phyloP scores from a whole-genome alignment of 345 rosid species.

The Excoecaria agallocha region DNA sequence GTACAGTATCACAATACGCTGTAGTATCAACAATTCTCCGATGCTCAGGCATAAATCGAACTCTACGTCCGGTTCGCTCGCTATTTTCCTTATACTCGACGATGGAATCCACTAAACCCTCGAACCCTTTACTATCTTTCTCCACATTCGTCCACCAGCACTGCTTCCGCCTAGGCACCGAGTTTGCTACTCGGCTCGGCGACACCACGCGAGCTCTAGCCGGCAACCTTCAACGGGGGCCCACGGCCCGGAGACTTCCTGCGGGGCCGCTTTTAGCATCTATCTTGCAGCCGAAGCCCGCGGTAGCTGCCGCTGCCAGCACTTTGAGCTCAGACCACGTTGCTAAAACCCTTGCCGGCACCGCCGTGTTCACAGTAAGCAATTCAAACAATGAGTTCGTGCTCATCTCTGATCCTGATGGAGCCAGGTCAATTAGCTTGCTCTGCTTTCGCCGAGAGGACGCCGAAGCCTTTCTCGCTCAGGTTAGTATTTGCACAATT shows the following conservation, averaged over 20 bases:
- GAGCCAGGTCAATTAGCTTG: conserved; percentile 78
- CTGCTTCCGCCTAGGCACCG: conserved; percentile 54
- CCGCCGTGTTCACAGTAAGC: conserved; percentile 81
- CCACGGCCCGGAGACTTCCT: conserved; percentile 10
- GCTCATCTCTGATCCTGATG: conserved; percentile 83
- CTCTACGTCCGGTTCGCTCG: not conserved
- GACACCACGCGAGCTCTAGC: conserved; percentile 49
- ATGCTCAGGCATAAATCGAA: conserved; percentile 6
- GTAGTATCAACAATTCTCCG: not conserved
- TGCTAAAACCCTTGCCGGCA: conserved; percentile 71
- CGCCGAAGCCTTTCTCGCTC: conserved; percentile 88
- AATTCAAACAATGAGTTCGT: conserved; percentile 91
- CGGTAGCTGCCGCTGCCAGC: conserved; percentile 24
- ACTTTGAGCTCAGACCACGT: conserved; percentile 53
- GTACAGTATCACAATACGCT: not conserved
- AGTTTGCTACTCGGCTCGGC: conserved; percentile 53
- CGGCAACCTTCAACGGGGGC: conserved; percentile 31
- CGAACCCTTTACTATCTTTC: conserved; percentile 60
- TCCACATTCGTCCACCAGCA: conserved; percentile 63
- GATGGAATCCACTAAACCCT: conserved; percentile 56
- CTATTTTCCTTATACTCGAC: not conserved
- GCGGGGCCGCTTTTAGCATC: conserved; percentile 57
- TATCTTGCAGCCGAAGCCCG: conserved; percentile 49
- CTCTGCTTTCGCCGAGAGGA: conserved; percentile 95
- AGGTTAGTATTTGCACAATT: conserved; percentile 35